Conservation (phyloP, 139 green algal species). For the Axilococcus clingmanii region DNA sequence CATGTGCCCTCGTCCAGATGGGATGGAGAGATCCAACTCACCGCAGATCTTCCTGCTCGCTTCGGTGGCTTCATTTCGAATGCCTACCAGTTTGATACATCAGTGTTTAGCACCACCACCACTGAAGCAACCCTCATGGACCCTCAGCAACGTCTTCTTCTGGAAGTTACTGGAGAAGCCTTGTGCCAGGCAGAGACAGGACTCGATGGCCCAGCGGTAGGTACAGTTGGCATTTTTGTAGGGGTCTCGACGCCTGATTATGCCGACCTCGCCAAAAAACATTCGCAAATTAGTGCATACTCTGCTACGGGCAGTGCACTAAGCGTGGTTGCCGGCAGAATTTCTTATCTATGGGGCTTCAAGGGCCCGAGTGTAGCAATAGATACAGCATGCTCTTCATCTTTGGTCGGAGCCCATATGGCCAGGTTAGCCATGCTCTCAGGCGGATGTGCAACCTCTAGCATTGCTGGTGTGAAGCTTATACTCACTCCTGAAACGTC, state of each 20-base stretch:
- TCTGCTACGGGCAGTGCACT: conserved; percentile 29
- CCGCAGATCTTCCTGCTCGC: conserved; percentile 1
- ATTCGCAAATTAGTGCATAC: conserved; percentile 9
- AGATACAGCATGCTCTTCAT: conserved; percentile 58
- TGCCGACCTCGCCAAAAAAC: conserved; percentile 18
- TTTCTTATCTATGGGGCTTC: conserved; percentile 38
- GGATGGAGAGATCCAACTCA: conserved; percentile 11
- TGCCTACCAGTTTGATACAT: conserved; percentile 42
- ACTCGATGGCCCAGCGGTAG: not conserved
- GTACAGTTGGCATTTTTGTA: conserved; percentile 31
- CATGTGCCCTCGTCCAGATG: conserved; percentile 6
- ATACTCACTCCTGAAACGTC: conserved; percentile 43
- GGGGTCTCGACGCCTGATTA: conserved; percentile 35
- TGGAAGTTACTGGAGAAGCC: conserved; percentile 12
- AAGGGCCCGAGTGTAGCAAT: conserved; percentile 25
- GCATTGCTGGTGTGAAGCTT: conserved; percentile 64
- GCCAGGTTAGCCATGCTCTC: conserved; percentile 21
- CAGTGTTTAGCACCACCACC: conserved; percentile 39
- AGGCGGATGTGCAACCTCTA: conserved; percentile 4
- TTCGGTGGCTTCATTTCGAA: conserved; percentile 6
- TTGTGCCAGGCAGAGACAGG: conserved; percentile 2
- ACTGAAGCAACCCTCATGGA: conserved; percentile 48
- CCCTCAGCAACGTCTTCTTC: conserved; percentile 62
- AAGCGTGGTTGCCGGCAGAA: conserved; percentile 38
- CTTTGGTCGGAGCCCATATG: conserved; percentile 62